These are phyloP conservation scores for Cordia subcordata DNA, from an alignment of 257 asterid genomes.

Conservation along the genomic window DNA sequence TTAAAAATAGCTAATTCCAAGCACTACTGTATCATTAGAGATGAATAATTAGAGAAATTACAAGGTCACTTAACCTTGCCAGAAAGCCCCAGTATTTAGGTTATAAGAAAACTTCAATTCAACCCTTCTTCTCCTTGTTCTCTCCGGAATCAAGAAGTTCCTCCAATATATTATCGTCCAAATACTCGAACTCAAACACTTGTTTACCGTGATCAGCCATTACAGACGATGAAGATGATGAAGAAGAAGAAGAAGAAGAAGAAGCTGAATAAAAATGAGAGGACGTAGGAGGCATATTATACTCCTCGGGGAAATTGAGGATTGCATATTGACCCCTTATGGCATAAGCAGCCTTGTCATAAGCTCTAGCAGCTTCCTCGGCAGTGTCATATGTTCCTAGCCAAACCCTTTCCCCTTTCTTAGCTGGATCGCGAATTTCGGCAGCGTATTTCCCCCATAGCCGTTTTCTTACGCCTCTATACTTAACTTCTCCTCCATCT, in stretches of 20 bases:
- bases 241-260: slow-evolving; percentile 14
- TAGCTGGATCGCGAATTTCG: slow-evolving; percentile 64
- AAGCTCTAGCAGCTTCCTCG: slow-evolving; percentile 74
- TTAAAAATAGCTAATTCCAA: not conserved
- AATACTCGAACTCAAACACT: slow-evolving; percentile 45
- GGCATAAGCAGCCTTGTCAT: slow-evolving; percentile 61
- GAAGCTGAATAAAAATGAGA: slow-evolving; percentile 43
- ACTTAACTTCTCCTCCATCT: slow-evolving; percentile 43
- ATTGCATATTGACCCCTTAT: slow-evolving; percentile 77
- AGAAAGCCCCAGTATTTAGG: too few relatives aligned
- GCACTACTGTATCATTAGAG: not conserved
- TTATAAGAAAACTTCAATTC: not conserved
- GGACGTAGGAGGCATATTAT: slow-evolving; percentile 54
- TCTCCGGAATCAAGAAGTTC: slow-evolving; percentile 45
- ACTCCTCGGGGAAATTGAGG: slow-evolving; percentile 71
- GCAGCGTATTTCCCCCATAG: slow-evolving; percentile 89
- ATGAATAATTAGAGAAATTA: too few relatives aligned
- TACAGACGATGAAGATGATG: slow-evolving; percentile 13
- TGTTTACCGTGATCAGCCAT: slow-evolving; percentile 23
- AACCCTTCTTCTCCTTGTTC: slow-evolving; percentile 24
- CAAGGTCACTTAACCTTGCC: too few relatives aligned
- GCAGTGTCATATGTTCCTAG: slow-evolving; percentile 68
- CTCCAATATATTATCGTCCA: slow-evolving; percentile 49
- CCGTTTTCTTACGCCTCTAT: slow-evolving; percentile 71
- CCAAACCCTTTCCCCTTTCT: slow-evolving; percentile 72